phyloP scores from a whole-genome alignment of 163 green algal genomes.

The Prototheca cutis region DNA sequence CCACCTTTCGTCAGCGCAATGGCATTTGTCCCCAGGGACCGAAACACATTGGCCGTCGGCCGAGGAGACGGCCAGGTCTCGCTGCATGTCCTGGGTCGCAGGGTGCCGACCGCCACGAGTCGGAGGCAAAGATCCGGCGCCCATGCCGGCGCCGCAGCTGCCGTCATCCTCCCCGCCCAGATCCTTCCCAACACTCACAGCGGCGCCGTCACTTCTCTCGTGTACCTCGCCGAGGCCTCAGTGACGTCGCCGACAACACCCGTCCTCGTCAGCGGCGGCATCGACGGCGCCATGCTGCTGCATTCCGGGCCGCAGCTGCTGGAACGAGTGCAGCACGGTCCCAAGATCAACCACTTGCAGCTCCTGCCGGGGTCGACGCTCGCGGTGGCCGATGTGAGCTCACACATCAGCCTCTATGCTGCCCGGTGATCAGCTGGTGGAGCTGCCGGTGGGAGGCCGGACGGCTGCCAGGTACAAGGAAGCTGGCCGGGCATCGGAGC shows the following conservation, averaged over 20 bases:
- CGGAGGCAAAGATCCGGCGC: too few relatives aligned
- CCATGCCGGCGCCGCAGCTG: too few relatives aligned
- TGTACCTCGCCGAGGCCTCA: neutral
- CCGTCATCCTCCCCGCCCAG: neutral
- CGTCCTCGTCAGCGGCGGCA: neutral
- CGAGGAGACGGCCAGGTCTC: conserved; percentile 27
- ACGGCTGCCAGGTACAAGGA: too few relatives aligned
- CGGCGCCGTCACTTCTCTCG: neutral
- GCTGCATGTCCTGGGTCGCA: neutral
- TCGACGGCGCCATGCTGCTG: neutral
- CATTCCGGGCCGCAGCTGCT: neutral
- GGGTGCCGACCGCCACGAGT: too few relatives aligned
- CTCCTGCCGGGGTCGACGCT: neutral
- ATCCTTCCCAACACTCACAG: neutral
- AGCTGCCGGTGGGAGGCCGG: too few relatives aligned
- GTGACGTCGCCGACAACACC: too few relatives aligned
- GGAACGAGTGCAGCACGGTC: neutral
- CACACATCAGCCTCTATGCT: neutral
- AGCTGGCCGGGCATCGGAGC: too few relatives aligned
- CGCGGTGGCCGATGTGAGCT: neutral
- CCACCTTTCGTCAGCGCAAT: conserved; percentile 33
- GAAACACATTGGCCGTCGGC: conserved; percentile 5
- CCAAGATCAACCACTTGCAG: neutral
- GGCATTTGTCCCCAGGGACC: conserved; percentile 1
- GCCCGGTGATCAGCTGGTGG: too few relatives aligned